Conservation (phyloP, 805 yeast species). For the Yarrowia hollandica region DNA sequence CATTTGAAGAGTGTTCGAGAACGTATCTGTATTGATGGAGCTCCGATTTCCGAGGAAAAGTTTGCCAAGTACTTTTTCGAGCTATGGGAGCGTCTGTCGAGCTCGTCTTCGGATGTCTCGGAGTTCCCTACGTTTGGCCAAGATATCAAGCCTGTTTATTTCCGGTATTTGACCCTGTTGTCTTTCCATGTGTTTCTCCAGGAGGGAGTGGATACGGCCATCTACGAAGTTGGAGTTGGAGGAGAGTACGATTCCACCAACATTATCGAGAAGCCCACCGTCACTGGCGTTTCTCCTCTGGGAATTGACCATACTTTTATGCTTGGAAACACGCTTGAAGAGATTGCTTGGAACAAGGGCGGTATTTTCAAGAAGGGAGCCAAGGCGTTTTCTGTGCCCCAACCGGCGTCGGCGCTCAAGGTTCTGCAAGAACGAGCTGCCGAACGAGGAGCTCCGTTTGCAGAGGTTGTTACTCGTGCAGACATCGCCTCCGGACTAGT, state of each 20-base stretch:
- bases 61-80: slow-evolving; percentile 91
- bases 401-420: slow-evolving; percentile 52
- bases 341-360: slow-evolving; percentile 94
- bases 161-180: slow-evolving; percentile 82
- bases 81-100: slow-evolving; percentile 79
- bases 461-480: slow-evolving; percentile 52
- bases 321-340: slow-evolving; percentile 82
- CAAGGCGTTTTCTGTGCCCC: slow-evolving; percentile 69
- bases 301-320: slow-evolving; percentile 91
- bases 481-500: slow-evolving; percentile 40
- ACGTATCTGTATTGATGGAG: slow-evolving; percentile 82
- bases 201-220: slow-evolving; percentile 91
- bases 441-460: slow-evolving; percentile 56
- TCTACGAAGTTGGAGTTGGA: slow-evolving; percentile 97
- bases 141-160: slow-evolving; percentile 84
- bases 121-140: slow-evolving; percentile 73
- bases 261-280: slow-evolving; percentile 73
- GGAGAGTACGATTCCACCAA: slow-evolving; percentile 98
- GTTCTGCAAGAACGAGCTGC: slow-evolving; percentile 62
- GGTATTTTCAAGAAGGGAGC: slow-evolving; percentile 79
- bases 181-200: slow-evolving; percentile 87
- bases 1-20: slow-evolving; percentile 92
- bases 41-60: slow-evolving; percentile 74
- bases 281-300: slow-evolving; percentile 78
- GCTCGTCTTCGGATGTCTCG: slow-evolving; percentile 54